A percentile compares a stretch with the other conserved stretches of the same genome.
These are phyloP conservation scores for Rubia peregrina DNA, from an alignment of 305 asterid genomes.

Conservation along the genomic window DNA sequence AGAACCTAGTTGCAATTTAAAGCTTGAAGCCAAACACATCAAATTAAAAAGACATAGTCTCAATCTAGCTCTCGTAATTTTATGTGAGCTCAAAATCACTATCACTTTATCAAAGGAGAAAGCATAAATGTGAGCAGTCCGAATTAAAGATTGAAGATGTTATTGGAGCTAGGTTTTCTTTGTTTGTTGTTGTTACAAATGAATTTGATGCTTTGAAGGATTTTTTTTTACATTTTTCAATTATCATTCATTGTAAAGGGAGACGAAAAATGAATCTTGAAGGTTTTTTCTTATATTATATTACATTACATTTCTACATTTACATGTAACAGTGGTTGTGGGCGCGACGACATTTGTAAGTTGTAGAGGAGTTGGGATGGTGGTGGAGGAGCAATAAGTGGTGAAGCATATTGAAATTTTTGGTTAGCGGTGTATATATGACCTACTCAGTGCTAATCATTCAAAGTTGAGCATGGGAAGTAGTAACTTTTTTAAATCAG, in stretches of 20 bases:
- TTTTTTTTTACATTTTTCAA: neutral
- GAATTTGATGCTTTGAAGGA: neutral
- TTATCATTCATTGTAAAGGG: neutral
- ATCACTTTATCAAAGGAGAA: neutral
- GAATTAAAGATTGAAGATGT: slow-evolving; percentile 7
- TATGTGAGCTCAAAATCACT: neutral
- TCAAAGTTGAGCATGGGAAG: no score
- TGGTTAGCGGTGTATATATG: no score
- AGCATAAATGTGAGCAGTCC: neutral
- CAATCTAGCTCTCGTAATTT: neutral
- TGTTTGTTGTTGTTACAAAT: neutral
- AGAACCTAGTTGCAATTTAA: neutral
- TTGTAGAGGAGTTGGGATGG: slow-evolving; percentile 38
- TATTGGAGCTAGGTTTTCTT: slow-evolving; percentile 1
- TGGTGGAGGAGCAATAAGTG: no score
- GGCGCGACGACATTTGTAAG: no score
- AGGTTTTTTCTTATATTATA: neutral
- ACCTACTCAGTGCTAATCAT: no score
- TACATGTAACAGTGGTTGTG: neutral
- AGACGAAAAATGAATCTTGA: neutral
- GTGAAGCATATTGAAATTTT: no score
- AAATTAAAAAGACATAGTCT: no score
- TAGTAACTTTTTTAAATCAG: no score
- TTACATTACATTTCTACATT: neutral
- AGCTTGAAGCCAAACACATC: neutral